Evolutionary conservation across 805 yeast genomes (phyloP), one percentile per base, ranked within the genome.

Genomic region (Cephaloascus albidus): DNA sequence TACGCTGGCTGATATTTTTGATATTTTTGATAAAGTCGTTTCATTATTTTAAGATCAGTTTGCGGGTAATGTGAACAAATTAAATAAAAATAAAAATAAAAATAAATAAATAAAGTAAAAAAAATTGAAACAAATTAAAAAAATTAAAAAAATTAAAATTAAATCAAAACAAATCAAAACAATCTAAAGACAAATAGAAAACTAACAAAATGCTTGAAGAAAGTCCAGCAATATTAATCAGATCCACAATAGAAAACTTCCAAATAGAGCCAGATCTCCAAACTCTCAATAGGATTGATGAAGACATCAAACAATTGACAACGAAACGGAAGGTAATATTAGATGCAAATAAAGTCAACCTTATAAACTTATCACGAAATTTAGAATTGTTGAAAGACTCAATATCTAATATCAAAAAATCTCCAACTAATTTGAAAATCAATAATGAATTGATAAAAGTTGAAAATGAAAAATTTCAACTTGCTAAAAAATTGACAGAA

Each of bases 401-500:
- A 1, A 39, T 61, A 6, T 41, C 48, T 1, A 53, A 53, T n/a
- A 35, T 59, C 35, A 56, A 54, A 36, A 36, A 45, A 4, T 58
- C 66, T 8, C 47, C 51, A 5, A 50, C 52, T 10, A 44, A 61
- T 36, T 45, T 46, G 18, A 60, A 58, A n/a, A 48, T 56, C 5
- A 55, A 57, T 28, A 42, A 47, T 1, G 57, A 58, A 14, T 48
- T 66, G 14, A 56, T 57, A 26, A 48, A 53, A 10, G 47, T 61
- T 10, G 79, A 75, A 44, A 63, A 62, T 33, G 53, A 61, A 30
- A 74, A 77, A 37, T 68, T 78, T 35, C 54, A 68, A 6, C 51
- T 76, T 6, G 81, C 81, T 3, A 74, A 72, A 45, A 68, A 61
- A 19, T 57, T 78, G 42, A 73, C 74, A 28, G 76, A 71, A 37